phyloP scores from a whole-genome alignment of 495 filamentous ascomycete species.

The Glonium stellatum region DNA sequence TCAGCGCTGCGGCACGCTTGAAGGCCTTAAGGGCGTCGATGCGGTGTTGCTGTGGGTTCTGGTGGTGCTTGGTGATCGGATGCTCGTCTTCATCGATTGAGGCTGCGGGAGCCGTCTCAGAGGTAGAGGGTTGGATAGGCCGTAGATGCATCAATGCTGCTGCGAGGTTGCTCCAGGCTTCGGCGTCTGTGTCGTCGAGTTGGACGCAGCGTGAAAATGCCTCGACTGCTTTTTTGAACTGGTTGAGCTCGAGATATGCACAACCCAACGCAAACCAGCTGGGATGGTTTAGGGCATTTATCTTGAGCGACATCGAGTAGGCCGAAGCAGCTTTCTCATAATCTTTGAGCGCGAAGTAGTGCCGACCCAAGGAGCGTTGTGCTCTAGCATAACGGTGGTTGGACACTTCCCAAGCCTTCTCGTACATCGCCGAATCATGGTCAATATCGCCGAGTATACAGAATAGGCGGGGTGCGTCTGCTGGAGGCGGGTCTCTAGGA shows the following conservation, averaged over 20 bases:
- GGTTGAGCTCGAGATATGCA: constrained; percentile 66
- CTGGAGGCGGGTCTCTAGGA: constrained; percentile 60
- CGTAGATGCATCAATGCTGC: constrained; percentile 56
- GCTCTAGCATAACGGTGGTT: constrained; percentile 73
- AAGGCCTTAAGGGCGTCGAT: constrained; percentile 73
- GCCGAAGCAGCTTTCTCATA: constrained; percentile 66
- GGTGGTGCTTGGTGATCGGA: constrained; percentile 26
- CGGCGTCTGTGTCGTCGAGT: constrained; percentile 79
- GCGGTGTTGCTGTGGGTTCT: constrained; percentile 50
- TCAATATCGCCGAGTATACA: constrained; percentile 93
- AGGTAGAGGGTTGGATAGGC: constrained; percentile 3
- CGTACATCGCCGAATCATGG: constrained; percentile 62
- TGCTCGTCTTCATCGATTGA: constrained; percentile 26
- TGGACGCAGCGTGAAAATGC: constrained; percentile 75
- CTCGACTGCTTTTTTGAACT: constrained; percentile 75
- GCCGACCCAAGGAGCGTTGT: constrained; percentile 76
- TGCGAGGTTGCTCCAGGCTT: constrained; percentile 92
- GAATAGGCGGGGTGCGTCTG: constrained; percentile 79
- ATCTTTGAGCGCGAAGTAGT: constrained; percentile 58
- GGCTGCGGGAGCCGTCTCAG: constrained; percentile 3
- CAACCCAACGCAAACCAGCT: constrained; percentile 90
- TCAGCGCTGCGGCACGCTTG: constrained; percentile 72
- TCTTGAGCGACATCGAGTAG: constrained; percentile 65
- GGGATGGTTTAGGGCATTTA: constrained; percentile 72
- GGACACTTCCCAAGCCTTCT: constrained; percentile 84